Conservation (phyloP, 2,329 filamentous ascomycete genomes). For the Byssoonygena ceratinophila region DNA sequence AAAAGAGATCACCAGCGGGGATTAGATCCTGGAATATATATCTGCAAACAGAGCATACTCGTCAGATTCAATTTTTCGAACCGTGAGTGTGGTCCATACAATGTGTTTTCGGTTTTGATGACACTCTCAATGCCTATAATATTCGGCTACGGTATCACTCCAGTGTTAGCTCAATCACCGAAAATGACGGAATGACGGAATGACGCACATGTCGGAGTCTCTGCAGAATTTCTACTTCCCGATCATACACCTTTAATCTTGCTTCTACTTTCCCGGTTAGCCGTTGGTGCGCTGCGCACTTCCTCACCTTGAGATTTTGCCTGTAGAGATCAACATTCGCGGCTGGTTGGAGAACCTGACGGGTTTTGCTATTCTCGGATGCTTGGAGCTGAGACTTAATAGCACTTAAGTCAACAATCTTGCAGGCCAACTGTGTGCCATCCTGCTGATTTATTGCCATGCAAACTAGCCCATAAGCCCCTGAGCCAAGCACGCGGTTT, state of each 20-base stretch:
- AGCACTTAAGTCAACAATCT: conserved; percentile 33
- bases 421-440: conserved; percentile 37
- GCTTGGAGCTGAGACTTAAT: conserved; percentile 18
- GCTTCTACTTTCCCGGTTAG: conserved; percentile 6
- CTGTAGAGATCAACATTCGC: conserved; percentile 17
- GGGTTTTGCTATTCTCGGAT: conserved; percentile 3
- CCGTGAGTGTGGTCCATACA: conserved; percentile 29
- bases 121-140: conserved; percentile 49
- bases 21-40: conserved; percentile 54
- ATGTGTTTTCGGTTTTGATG: conserved; percentile 42
- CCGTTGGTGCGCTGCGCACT: conserved; percentile 1
- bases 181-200: neutral
- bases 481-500: conserved; percentile 33
- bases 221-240: conserved; percentile 40
- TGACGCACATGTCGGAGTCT: conserved; percentile 43
- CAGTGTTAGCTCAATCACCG: conserved; percentile 1
- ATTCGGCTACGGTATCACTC: conserved; percentile 42
- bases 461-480: conserved; percentile 35
- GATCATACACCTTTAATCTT: conserved; percentile 19
- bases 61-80: neutral
- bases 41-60: conserved; percentile 27
- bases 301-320: neutral
- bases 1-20: conserved; percentile 51
- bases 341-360: conserved; percentile 12
- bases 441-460: conserved; percentile 31